Percentiles rank a stretch among this genome's conserved stretches.
These are phyloP conservation scores for Gossypium trilobum DNA, from an alignment of 441 rosid species.

Conservation along the genomic window DNA sequence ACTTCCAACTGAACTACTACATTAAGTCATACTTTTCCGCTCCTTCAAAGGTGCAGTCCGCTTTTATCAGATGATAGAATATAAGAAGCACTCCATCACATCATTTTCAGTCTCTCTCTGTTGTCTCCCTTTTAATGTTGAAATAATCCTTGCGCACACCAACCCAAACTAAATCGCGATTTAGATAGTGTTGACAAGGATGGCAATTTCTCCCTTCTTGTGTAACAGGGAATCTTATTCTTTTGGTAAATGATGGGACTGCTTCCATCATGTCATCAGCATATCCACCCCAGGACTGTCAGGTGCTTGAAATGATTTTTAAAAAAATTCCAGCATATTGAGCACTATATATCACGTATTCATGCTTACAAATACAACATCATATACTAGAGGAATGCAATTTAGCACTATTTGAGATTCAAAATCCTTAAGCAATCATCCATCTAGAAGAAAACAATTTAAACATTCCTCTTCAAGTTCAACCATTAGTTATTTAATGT, in stretches of 20 bases:
- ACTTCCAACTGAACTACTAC: not conserved
- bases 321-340: not conserved
- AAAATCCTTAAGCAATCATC: not conserved
- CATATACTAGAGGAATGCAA: not conserved
- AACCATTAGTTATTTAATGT: not conserved
- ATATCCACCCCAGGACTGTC: not conserved
- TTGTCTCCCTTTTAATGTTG: not conserved
- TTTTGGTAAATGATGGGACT: not conserved
- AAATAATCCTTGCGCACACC: not conserved
- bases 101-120: not conserved
- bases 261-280: not conserved
- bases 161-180: not conserved
- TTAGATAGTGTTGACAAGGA: not conserved
- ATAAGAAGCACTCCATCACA: not conserved
- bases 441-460: not conserved
- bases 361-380: not conserved
- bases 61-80: not conserved
- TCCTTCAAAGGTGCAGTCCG: not conserved
- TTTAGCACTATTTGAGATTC: not conserved
- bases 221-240: not conserved
- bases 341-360: not conserved
- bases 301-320: not conserved
- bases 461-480: not conserved
- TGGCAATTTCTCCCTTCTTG: constrained; percentile 1
- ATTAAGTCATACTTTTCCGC: not conserved